These are phyloP conservation scores for Aspergillus bombycis DNA, from an alignment of 2,329 filamentous ascomycete genomes.

Conservation along the genomic window DNA sequence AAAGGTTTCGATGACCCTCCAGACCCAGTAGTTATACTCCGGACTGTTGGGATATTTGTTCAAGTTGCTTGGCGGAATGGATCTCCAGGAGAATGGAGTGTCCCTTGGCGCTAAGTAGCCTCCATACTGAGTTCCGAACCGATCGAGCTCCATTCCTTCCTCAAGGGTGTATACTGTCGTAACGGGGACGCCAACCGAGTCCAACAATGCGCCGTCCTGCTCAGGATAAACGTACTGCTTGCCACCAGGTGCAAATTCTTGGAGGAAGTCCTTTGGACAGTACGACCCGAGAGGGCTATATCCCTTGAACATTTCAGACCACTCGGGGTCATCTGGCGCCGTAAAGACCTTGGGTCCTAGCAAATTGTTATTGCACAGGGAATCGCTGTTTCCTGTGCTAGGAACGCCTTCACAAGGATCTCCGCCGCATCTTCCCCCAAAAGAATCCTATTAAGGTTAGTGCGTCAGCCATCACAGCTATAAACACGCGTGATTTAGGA, in stretches of 20 bases:
- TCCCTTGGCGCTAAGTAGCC: conserved; percentile 48
- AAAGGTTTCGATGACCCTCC: conserved; percentile 47
- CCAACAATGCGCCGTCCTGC: conserved; percentile 47
- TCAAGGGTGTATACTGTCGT: conserved; percentile 46
- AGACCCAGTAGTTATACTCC: conserved; percentile 56
- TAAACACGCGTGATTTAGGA: neutral
- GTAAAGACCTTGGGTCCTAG: neutral
- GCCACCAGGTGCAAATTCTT: neutral
- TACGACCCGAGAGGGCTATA: neutral
- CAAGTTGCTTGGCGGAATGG: conserved; percentile 53
- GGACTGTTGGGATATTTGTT: conserved; percentile 41
- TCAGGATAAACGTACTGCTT: conserved; percentile 44
- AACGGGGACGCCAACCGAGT: conserved; percentile 41
- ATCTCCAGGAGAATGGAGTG: conserved; percentile 52
- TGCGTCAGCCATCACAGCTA: neutral
- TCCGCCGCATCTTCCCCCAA: neutral
- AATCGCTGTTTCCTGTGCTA: neutral
- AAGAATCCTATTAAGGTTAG: neutral
- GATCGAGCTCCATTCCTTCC: conserved; percentile 50
- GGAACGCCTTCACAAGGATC: neutral
- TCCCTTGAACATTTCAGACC: neutral
- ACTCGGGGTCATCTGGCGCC: neutral
- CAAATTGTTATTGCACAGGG: neutral
- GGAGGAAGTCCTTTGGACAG: neutral
- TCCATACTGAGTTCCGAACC: conserved; percentile 53